These are phyloP conservation scores for Claviceps sp. DNA, from an alignment of 2,329 filamentous ascomycete species.

Conservation along the genomic window DNA sequence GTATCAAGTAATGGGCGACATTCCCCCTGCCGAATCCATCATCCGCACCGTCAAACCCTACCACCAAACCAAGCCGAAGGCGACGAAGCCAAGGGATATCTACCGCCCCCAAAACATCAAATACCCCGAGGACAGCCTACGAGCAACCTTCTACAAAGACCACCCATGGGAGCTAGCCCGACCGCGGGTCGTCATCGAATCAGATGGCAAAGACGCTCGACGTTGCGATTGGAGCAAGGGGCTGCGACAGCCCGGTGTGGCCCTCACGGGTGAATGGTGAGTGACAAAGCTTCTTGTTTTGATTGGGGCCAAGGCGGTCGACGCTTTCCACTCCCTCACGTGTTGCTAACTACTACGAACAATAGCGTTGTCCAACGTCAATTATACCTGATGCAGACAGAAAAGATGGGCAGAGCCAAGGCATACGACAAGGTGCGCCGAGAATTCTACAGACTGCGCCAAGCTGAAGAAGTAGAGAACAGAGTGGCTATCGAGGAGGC, in stretches of 20 bases:
- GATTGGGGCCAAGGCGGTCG: background rate
- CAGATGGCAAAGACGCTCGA: constrained; percentile 69
- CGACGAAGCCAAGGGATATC: constrained; percentile 50
- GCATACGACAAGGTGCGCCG: constrained; percentile 81
- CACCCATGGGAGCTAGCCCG: constrained; percentile 96
- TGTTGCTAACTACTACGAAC: background rate
- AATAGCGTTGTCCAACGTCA: constrained; percentile 83
- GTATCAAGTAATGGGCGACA: constrained; percentile 35
- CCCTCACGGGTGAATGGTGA: constrained; percentile 73
- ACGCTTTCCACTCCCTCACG: background rate
- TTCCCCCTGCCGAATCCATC: constrained; percentile 45
- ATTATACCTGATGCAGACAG: constrained; percentile 63
- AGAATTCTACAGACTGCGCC: constrained; percentile 80
- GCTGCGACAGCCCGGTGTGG: constrained; percentile 60
- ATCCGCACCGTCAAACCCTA: constrained; percentile 38
- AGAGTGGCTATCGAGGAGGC: constrained; percentile 84
- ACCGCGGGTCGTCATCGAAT: constrained; percentile 72
- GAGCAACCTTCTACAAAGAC: constrained; percentile 74
- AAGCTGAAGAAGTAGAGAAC: constrained; percentile 68
- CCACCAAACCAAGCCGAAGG: constrained; percentile 30
- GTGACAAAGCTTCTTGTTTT: background rate
- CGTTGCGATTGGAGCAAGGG: constrained; percentile 66
- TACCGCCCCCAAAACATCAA: constrained; percentile 67
- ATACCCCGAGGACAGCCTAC: constrained; percentile 74
- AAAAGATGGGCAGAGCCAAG: constrained; percentile 43